These are phyloP conservation scores for Rhodotorula sp. DNA, from an alignment of 1,284 basidiomycete species.

Conservation along the genomic window DNA sequence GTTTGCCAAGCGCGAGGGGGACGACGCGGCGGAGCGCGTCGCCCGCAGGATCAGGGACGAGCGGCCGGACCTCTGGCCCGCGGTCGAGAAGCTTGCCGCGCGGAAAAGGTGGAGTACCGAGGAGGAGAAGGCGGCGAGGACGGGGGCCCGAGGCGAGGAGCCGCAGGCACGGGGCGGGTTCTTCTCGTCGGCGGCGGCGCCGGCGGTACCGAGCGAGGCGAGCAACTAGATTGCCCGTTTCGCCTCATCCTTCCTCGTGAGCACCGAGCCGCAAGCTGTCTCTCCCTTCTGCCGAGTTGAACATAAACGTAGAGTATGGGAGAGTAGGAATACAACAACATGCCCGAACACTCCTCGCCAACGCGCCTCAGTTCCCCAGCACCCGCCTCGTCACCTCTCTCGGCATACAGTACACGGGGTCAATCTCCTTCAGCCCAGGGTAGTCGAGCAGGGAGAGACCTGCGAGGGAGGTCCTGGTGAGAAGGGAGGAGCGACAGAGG, in stretches of 20 bases:
- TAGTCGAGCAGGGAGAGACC: conserved; percentile 89
- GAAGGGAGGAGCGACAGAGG: no score
- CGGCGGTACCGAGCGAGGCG: background rate
- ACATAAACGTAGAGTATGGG: no score
- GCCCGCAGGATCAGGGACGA: conserved; percentile 8
- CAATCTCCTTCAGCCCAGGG: conserved; percentile 75
- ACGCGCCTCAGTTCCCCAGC: background rate
- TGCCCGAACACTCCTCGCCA: background rate
- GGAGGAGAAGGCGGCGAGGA: background rate
- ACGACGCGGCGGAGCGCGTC: background rate
- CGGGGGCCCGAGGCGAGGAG: background rate
- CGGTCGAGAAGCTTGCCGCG: conserved; percentile 3
- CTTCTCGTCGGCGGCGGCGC: background rate
- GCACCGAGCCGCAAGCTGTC: no score
- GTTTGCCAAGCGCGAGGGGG: conserved; percentile 46
- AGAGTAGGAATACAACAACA: background rate
- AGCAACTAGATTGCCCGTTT: background rate
- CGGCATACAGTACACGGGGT: conserved; percentile 97
- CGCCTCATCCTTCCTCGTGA: background rate
- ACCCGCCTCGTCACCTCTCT: conserved; percentile 66
- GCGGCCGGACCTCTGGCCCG: conserved; percentile 10
- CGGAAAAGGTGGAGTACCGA: background rate
- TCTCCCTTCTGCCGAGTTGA: background rate
- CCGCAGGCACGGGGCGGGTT: background rate
- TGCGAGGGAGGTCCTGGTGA: conserved; percentile 46